Evolutionary conservation across 495 filamentous ascomycete genomes (phyloP).

Genomic region (Tuber umbilicatum): DNA sequence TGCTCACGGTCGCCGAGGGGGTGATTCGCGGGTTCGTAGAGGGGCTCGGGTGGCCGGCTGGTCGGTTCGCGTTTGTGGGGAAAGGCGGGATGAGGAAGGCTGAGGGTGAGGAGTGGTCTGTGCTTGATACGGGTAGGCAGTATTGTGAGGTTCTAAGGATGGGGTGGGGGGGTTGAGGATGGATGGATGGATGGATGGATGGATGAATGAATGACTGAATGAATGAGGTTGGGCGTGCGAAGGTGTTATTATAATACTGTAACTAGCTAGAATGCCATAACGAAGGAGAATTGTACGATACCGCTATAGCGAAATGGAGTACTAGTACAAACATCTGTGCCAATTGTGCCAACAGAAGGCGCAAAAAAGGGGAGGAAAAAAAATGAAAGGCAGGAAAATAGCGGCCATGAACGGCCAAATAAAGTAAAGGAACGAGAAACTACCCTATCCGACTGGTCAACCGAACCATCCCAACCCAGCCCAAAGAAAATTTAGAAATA

Average conservation of each 20-base stretch:
- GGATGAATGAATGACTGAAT: no score
- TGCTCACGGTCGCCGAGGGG: conserved; percentile 29
- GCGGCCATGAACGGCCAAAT: conserved; percentile 3
- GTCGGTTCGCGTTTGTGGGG: conserved; percentile 27
- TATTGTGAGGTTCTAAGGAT: conserved; percentile 37
- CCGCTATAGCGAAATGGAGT: not conserved
- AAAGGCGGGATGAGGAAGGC: conserved; percentile 22
- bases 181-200: not conserved
- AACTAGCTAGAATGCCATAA: not conserved
- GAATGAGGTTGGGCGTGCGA: not conserved
- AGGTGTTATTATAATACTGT: not conserved
- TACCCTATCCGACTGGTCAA: not conserved
- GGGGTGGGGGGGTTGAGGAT: conserved; percentile 10
- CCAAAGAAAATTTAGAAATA: conserved; percentile 8
- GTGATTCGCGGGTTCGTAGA: conserved; percentile 38
- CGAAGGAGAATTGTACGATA: not conserved
- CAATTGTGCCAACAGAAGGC: not conserved
- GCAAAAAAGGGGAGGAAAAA: not conserved
- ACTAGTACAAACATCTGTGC: not conserved
- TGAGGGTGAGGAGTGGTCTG: conserved; percentile 29
- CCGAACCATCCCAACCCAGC: not conserved
- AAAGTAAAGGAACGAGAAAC: conserved; percentile 7
- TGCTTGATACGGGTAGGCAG: conserved; percentile 39
- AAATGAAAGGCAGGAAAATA: conserved; percentile 7
- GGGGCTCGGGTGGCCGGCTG: conserved; percentile 22